Evolutionary conservation across 306 rosid species (phyloP).

Genomic region (Cucurbita pepo): DNA sequence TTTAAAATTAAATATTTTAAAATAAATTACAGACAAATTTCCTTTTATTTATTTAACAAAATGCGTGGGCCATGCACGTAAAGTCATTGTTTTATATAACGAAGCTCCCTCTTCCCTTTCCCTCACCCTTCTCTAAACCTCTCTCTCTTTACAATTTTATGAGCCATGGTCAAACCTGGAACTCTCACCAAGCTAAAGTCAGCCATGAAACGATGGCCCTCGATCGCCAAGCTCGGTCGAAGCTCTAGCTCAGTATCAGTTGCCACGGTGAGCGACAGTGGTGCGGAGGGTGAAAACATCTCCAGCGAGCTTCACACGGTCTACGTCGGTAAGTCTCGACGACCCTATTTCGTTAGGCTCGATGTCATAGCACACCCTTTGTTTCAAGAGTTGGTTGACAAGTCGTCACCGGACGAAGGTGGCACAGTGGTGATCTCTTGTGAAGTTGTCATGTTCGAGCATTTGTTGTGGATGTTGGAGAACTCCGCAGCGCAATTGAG

Average conservation of each 20-base stretch:
- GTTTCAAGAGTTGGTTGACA: constrained; percentile 65
- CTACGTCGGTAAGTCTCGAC: constrained; percentile 61
- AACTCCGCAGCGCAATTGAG: constrained; percentile 48
- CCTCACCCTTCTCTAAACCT: background rate
- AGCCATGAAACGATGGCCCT: constrained; percentile 66
- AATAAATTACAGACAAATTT: background rate
- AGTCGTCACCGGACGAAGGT: constrained; percentile 1
- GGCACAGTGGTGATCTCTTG: constrained; percentile 38
- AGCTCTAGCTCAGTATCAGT: constrained; percentile 24
- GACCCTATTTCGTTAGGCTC: constrained; percentile 49
- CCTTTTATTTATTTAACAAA: background rate
- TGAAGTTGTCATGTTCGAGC: constrained; percentile 92
- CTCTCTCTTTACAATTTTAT: background rate
- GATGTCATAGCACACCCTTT: constrained; percentile 51
- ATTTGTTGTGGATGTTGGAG: constrained; percentile 84
- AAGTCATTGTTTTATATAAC: constrained; percentile 17
- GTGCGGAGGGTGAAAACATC: background rate
- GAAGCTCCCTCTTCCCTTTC: constrained; percentile 16
- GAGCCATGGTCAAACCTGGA: constrained; percentile 51
- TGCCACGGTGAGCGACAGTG: background rate
- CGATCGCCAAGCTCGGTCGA: constrained; percentile 52
- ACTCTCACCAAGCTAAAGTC: constrained; percentile 77
- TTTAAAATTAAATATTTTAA: background rate
- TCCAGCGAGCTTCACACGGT: constrained; percentile 32
- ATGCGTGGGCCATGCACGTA: constrained; percentile 46